A percentile compares a stretch with the other conserved stretches of the same genome.
Conservation (phyloP, 768 basidiomycete species). For the Hemileccinum rubropunctum region DNA sequence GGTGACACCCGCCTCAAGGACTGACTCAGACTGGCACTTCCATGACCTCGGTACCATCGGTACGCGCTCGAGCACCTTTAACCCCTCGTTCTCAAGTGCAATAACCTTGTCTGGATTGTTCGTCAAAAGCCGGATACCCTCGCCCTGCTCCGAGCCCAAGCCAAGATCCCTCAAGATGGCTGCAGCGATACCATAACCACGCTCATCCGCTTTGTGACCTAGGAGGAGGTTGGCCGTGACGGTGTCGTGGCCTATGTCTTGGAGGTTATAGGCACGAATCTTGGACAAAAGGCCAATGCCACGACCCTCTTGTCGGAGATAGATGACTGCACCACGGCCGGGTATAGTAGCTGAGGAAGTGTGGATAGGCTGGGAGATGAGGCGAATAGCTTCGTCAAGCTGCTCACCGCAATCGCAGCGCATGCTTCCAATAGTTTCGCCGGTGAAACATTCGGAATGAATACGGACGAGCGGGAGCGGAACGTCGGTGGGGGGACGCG, state of each 20-base stretch:
- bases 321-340: conserved; percentile 90
- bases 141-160: conserved; percentile 53
- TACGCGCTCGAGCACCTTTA: conserved; percentile 79
- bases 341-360: conserved; percentile 48
- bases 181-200: conserved; percentile 87
- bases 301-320: conserved; percentile 95
- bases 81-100: conserved; percentile 79
- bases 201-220: conserved; percentile 91
- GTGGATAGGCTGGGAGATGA: conserved; percentile 73
- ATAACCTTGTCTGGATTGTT: conserved; percentile 98
- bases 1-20: conserved; percentile 56
- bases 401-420: conserved; percentile 99
- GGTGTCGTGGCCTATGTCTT: conserved; percentile 98
- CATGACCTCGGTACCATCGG: conserved; percentile 95
- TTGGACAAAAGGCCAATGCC: conserved; percentile 96
- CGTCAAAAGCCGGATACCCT: conserved; percentile 78
- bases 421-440: conserved; percentile 97
- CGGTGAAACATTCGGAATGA: conserved; percentile 98
- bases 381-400: conserved; percentile 93
- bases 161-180: conserved; percentile 89
- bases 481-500: conserved; percentile 28
- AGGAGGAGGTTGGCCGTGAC: conserved; percentile 95
- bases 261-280: conserved; percentile 95
- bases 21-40: conserved; percentile 35
- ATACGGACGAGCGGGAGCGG: conserved; percentile 88